phyloP scores from a whole-genome alignment of 2,329 filamentous ascomycete species.

The Gliomastix tumulicola region DNA sequence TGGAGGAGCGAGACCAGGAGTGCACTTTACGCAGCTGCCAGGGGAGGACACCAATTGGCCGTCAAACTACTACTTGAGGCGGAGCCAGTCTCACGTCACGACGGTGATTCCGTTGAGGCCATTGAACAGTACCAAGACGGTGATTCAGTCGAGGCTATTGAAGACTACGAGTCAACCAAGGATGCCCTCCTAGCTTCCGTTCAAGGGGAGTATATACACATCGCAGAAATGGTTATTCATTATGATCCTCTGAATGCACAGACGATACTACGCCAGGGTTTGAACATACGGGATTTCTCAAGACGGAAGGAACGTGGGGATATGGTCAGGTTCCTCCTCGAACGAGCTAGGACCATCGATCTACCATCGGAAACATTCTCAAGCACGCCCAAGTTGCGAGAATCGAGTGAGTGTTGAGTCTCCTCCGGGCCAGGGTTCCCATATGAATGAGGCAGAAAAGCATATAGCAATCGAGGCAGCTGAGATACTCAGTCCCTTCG shows the following conservation, averaged over 20 bases:
- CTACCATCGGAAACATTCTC: too few species aligned
- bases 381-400: too few species aligned
- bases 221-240: not conserved
- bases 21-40: not conserved
- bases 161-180: not conserved
- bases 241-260: not conserved
- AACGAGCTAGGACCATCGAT: too few species aligned
- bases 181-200: not conserved
- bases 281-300: not conserved
- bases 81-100: not conserved
- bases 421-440: too few species aligned
- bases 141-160: not conserved
- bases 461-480: too few species aligned
- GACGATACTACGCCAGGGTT: not conserved
- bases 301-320: not conserved
- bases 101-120: not conserved
- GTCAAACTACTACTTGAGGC: not conserved
- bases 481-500: too few species aligned
- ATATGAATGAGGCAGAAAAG: too few species aligned
- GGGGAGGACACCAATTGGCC: not conserved
- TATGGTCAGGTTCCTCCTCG: not conserved
- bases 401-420: too few species aligned
- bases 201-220: not conserved
- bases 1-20: not conserved
- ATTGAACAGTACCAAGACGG: not conserved